phyloP scores from a whole-genome alignment of 345 rosid species.

The Murraya koenigii region DNA sequence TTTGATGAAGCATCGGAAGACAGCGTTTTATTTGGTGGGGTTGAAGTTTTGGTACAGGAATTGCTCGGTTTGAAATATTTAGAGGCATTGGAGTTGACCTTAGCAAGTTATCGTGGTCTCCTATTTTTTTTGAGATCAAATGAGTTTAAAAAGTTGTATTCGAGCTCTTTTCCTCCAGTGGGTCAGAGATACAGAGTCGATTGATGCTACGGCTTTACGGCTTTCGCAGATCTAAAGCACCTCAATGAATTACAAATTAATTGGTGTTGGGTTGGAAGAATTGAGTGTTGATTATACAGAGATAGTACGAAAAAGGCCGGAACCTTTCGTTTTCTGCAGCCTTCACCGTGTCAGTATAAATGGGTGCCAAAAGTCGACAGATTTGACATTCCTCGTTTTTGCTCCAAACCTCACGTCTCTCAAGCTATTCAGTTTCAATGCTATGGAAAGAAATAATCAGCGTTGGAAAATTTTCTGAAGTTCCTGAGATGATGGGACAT shows the following conservation, averaged over 20 bases:
- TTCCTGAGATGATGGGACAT: too few relatives aligned
- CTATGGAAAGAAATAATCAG: too few relatives aligned
- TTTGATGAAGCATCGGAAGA: neutral
- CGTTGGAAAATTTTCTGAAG: too few relatives aligned
- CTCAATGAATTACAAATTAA: neutral
- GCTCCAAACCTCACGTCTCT: neutral
- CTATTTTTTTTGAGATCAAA: neutral
- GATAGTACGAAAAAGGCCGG: neutral
- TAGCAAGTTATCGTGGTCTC: neutral
- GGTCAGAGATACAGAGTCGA: neutral
- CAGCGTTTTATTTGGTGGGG: neutral
- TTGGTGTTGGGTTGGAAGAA: neutral
- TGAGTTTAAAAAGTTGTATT: neutral
- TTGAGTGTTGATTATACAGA: neutral
- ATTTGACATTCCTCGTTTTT: neutral
- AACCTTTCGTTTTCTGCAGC: neutral
- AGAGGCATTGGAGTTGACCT: neutral
- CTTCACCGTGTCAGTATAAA: neutral
- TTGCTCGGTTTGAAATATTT: slow-evolving; percentile 8
- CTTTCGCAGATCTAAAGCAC: neutral
- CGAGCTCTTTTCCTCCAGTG: neutral
- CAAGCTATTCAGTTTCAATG: neutral
- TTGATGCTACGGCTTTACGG: neutral
- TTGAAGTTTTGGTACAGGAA: neutral
- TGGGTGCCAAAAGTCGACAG: neutral